Evolutionary conservation across 805 yeast species (phyloP).

Genomic region (Yarrowia sp.): DNA sequence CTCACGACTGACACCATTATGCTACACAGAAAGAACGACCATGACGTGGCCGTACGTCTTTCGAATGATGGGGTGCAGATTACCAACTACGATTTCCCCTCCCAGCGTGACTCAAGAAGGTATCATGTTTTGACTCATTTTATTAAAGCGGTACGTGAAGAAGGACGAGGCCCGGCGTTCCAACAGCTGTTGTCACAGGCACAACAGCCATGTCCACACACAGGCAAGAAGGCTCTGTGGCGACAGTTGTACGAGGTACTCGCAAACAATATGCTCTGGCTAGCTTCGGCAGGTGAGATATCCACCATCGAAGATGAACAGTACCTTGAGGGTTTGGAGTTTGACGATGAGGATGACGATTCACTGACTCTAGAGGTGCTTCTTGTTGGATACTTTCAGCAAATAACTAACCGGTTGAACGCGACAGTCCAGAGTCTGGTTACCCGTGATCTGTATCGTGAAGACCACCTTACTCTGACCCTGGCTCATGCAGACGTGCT

Average conservation of each 20-base stretch:
- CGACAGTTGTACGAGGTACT: constrained; percentile 20
- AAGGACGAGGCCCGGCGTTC: neutral
- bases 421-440: constrained; percentile 8
- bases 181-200: constrained; percentile 6
- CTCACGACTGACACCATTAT: constrained; percentile 12
- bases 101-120: constrained; percentile 7
- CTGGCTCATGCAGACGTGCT: constrained; percentile 16
- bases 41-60: constrained; percentile 1
- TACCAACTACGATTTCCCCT: neutral
- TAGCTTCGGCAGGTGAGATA: constrained; percentile 19
- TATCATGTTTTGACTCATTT: constrained; percentile 17
- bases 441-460: constrained; percentile 17
- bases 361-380: constrained; percentile 8
- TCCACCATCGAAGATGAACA: constrained; percentile 22
- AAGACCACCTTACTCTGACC: constrained; percentile 2
- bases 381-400: constrained; percentile 19
- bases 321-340: constrained; percentile 10
- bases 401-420: neutral
- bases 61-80: neutral
- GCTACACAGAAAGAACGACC: neutral
- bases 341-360: constrained; percentile 12
- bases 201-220: neutral
- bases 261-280: constrained; percentile 20
- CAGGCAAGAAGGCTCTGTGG: constrained; percentile 1
- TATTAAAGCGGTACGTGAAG: constrained; percentile 9